These are phyloP conservation scores for Podaxis sp. DNA, from an alignment of 768 basidiomycete genomes.

Conservation along the genomic window DNA sequence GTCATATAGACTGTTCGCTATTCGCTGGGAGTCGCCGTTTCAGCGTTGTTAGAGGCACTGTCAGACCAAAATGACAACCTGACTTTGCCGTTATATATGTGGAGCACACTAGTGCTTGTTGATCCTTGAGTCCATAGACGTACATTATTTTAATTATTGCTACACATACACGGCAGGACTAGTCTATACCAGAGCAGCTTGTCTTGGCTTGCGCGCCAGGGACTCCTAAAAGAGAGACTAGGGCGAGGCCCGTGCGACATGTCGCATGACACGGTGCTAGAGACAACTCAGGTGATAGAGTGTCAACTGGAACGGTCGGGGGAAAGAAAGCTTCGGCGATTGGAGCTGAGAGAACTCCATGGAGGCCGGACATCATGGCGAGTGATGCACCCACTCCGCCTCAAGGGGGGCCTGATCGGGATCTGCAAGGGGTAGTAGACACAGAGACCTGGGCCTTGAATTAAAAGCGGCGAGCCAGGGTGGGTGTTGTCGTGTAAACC, in stretches of 20 bases:
- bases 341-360: neutral
- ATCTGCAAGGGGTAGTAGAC: neutral
- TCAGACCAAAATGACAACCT: slow-evolving; percentile 98
- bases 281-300: neutral
- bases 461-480: neutral
- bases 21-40: slow-evolving; percentile 55
- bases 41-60: slow-evolving; percentile 83
- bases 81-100: slow-evolving; percentile 93
- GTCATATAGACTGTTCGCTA: slow-evolving; percentile 63
- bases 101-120: slow-evolving; percentile 78
- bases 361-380: neutral
- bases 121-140: slow-evolving; percentile 24
- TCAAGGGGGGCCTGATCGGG: neutral
- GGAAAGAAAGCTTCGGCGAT: neutral
- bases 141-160: slow-evolving; percentile 9
- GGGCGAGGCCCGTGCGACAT: neutral
- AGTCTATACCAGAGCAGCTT: neutral
- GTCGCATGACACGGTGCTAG: neutral
- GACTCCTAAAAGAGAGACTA: neutral
- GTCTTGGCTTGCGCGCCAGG: neutral
- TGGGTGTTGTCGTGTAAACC: neutral
- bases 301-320: neutral
- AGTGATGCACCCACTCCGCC: neutral
- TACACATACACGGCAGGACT: neutral
- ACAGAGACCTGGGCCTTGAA: neutral